Base-by-base conservation (phyloP, 1,284 basidiomycete genomes). In the Fomitopsis schrenkii region DNA sequence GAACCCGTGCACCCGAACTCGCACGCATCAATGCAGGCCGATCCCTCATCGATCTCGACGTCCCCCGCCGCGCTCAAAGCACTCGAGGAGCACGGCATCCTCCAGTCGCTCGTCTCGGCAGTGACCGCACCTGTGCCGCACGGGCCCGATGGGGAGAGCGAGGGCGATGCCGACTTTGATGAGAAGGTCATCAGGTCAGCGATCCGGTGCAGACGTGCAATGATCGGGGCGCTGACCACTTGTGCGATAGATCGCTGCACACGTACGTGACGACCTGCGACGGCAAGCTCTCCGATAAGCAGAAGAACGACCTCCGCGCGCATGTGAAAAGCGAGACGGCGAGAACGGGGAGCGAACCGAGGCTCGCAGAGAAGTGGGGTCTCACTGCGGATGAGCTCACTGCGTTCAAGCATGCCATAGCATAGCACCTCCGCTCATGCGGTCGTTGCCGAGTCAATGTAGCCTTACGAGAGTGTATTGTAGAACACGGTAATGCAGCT, bases 151-250 rank as follows among this genome's bases (percentile, higher is more conserved):
- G 93, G 90, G 6, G 90, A 92, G 67, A 73, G 76, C 36, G 84
- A 85, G 26, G 78, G 78, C 7, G 95, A 97, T 73, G 70, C 77
- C 4, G 93, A 96, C 68, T 92, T 90, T 62, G 86, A 90, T 70
- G 94, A 96, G 75, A 95, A 95, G 72, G 79, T 88, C 0, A 70
- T 91, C 17, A 81, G 86, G 79, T 88, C 75, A 56, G 83, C 14
- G 71, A 74, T n/a, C 72, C 38, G 38, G 57, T 53, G 46, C 30
- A n/a, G 46, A 2, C 58, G n/a, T 33, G 19, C 35, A 12, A n/a
- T 28, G 56, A 54, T 56, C 42, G 6, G 22, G 53, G 2, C 22
- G 12, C 59, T 38, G 59, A 30, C 22, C 45, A 7, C 30, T n/a
- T n/a, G 22, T 55, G 53, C 36, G 58, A n/a, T 58, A 87, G 87